A percentile compares a stretch with the other conserved stretches of the same genome.
Conservation (phyloP, 163 green algal genomes). For the Scenedesmus sp. region DNA sequence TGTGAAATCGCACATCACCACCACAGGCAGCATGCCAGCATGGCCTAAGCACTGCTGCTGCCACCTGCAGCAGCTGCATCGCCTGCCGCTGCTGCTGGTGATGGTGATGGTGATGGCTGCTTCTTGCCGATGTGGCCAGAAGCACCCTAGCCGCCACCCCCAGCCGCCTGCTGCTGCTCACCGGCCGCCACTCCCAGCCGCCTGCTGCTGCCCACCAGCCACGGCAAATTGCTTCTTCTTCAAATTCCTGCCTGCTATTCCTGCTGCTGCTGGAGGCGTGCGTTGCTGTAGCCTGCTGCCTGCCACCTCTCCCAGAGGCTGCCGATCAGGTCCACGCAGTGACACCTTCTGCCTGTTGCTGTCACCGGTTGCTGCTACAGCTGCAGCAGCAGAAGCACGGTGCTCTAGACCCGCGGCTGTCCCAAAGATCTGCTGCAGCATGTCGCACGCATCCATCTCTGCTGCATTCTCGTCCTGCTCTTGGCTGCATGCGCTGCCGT, state of each 20-base stretch:
- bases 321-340: background rate
- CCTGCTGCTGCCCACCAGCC: background rate
- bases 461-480: background rate
- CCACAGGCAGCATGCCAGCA: background rate
- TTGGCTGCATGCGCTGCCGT: background rate
- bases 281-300: background rate
- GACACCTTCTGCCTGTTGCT: background rate
- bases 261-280: background rate
- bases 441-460: background rate
- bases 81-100: background rate
- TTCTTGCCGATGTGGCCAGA: background rate
- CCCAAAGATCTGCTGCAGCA: slow-evolving; percentile 10
- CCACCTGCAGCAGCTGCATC: background rate
- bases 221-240: background rate
- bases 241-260: background rate
- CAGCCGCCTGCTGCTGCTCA: background rate
- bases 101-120: background rate
- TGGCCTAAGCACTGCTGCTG: background rate
- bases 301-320: background rate
- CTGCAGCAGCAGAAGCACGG: background rate
- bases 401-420: background rate
- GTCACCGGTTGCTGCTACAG: background rate
- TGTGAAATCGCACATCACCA: background rate
- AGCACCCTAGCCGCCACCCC: background rate
- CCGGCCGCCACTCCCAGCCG: no score